These are phyloP conservation scores for Hypoxylon crocopeplum DNA, from an alignment of 495 filamentous ascomycete species.

Conservation along the genomic window DNA sequence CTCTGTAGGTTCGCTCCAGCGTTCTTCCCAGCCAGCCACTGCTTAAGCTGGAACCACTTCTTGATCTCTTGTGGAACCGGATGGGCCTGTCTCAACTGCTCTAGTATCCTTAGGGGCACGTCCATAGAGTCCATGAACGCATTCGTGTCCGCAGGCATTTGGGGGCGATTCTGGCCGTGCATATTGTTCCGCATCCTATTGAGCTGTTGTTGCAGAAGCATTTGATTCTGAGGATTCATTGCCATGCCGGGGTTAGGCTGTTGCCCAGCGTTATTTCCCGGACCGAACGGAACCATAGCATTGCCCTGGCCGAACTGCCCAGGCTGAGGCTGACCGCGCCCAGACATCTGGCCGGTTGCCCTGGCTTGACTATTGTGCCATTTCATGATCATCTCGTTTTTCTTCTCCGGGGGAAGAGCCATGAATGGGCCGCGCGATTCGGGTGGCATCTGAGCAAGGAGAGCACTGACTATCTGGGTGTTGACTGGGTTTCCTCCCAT, in stretches of 20 bases:
- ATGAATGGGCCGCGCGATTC: constrained; percentile 42
- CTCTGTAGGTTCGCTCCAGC: constrained; percentile 24
- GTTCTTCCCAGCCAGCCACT: constrained; percentile 61
- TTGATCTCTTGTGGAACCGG: constrained; percentile 62
- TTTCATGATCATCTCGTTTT: constrained; percentile 49
- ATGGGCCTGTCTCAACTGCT: constrained; percentile 22
- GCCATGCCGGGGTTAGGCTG: constrained; percentile 32
- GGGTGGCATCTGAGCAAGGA: constrained; percentile 41
- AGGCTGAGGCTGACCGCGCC: constrained; percentile 42
- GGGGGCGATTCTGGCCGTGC: constrained; percentile 17
- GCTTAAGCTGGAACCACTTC: constrained; percentile 77
- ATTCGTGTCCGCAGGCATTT: constrained; percentile 18
- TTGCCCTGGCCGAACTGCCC: constrained; percentile 45
- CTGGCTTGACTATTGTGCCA: constrained; percentile 39
- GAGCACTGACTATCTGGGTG: constrained; percentile 46
- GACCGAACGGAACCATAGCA: constrained; percentile 38
- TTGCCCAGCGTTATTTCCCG: constrained; percentile 36
- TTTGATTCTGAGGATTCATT: constrained; percentile 49
- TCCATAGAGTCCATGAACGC: constrained; percentile 50
- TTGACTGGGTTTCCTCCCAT: constrained; percentile 37
- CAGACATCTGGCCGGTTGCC: constrained; percentile 27
- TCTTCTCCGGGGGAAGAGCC: constrained; percentile 47
- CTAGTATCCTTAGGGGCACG: constrained; percentile 37
- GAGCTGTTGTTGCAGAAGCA: constrained; percentile 45
- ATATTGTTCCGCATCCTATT: constrained; percentile 37